Evolutionary conservation across 371 early-diverging fungal species (phyloP).

Genomic region (Rhizomucor miehei): DNA sequence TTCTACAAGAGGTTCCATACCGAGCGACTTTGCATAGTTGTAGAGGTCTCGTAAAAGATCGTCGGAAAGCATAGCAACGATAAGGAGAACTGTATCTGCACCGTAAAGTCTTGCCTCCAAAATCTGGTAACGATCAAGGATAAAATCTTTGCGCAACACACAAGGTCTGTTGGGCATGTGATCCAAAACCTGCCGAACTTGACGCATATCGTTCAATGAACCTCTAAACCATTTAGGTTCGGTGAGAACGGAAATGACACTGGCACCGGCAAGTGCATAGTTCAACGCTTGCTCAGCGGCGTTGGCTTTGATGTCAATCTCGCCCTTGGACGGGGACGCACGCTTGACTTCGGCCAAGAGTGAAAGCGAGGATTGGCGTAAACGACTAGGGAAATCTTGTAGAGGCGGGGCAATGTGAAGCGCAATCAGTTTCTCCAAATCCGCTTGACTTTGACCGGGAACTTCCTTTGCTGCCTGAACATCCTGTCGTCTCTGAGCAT

Average conservation of each 20-base stretch:
- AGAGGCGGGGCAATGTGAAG: constrained; percentile 74
- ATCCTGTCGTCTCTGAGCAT: constrained; percentile 78
- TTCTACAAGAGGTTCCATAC: constrained; percentile 98
- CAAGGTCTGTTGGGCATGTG: constrained; percentile 79
- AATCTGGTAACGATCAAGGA: constrained; percentile 95
- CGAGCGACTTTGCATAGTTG: constrained; percentile 67
- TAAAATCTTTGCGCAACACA: constrained; percentile 94
- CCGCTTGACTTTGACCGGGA: constrained; percentile 72
- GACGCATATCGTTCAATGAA: constrained; percentile 82
- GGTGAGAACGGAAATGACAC: constrained; percentile 93
- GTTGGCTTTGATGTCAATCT: constrained; percentile 78
- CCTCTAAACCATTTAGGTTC: constrained; percentile 99
- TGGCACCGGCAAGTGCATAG: constrained; percentile 89
- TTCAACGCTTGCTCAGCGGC: constrained; percentile 82
- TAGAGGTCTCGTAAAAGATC: constrained; percentile 65
- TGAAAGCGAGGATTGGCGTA: constrained; percentile 60
- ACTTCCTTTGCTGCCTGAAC: constrained; percentile 63
- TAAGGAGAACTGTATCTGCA: constrained; percentile 92
- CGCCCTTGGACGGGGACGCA: constrained; percentile 95
- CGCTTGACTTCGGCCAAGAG: constrained; percentile 97
- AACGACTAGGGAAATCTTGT: constrained; percentile 73
- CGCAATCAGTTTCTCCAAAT: constrained; percentile 68
- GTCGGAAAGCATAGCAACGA: constrained; percentile 91
- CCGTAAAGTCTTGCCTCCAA: constrained; percentile 88
- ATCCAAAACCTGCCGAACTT: constrained; percentile 71